These are phyloP conservation scores for Pneumocystis murina DNA, from an alignment of 1,139 yeast genomes.

Conservation along the genomic window DNA sequence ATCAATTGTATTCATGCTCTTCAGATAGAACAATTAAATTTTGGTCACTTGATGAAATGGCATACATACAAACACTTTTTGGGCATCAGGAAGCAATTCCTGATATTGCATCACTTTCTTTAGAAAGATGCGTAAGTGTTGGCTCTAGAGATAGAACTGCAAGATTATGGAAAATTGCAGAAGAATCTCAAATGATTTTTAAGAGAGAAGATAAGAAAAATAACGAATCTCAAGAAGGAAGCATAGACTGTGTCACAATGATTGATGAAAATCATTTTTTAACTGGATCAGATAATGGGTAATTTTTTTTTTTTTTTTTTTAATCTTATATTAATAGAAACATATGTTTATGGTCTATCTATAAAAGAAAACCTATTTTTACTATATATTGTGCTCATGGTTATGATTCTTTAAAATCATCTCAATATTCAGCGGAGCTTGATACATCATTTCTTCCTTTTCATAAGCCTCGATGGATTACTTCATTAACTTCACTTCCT, in stretches of 20 bases:
- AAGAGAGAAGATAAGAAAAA: slow-evolving; percentile 41
- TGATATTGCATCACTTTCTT: slow-evolving; percentile 63
- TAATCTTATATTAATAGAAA: neutral
- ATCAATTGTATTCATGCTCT: slow-evolving; percentile 82
- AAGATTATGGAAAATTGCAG: slow-evolving; percentile 91
- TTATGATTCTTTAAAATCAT: slow-evolving; percentile 35
- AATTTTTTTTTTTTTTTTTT: slow-evolving; percentile 18
- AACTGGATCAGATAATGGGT: slow-evolving; percentile 92
- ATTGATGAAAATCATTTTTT: slow-evolving; percentile 82
- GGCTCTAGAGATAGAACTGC: slow-evolving; percentile 92
- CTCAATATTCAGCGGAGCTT: slow-evolving; percentile 49
- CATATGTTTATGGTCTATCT: slow-evolving; percentile 56
- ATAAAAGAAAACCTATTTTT: slow-evolving; percentile 74
- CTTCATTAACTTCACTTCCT: slow-evolving; percentile 76
- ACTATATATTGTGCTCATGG: slow-evolving; percentile 69
- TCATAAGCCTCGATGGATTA: slow-evolving; percentile 70
- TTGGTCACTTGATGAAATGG: slow-evolving; percentile 67
- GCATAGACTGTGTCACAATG: slow-evolving; percentile 83
- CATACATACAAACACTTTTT: slow-evolving; percentile 77
- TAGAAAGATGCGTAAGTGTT: slow-evolving; percentile 88
- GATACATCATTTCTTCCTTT: slow-evolving; percentile 34
- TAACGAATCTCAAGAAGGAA: slow-evolving; percentile 47
- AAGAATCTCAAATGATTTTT: slow-evolving; percentile 83
- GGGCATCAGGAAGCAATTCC: slow-evolving; percentile 89
- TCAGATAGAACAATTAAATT: slow-evolving; percentile 84